These are phyloP conservation scores for Thalassiosira hispida DNA, from an alignment of 352 stramenopile genomes.

Conservation along the genomic window DNA sequence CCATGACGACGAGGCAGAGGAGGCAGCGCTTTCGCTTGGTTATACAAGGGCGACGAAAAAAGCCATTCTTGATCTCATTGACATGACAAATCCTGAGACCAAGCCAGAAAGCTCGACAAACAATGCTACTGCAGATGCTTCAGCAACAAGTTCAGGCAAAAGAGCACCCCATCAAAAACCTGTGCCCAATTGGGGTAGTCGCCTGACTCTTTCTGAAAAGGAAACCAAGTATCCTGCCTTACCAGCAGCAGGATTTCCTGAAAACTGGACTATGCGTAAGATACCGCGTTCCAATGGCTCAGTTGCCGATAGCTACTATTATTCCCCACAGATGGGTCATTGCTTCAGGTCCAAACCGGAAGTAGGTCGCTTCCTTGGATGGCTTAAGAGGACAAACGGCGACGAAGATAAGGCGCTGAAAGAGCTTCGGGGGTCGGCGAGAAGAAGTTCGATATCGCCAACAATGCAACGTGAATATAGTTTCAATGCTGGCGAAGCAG, in stretches of 20 bases:
- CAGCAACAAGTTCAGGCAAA: background rate
- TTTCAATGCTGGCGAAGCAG: no score
- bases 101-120: background rate
- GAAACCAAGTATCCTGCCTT: background rate
- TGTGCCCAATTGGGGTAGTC: no score
- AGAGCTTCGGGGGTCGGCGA: background rate
- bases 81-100: constrained; percentile 2
- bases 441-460: background rate
- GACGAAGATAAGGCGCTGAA: no score
- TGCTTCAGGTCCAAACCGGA: background rate
- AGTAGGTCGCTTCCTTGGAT: background rate
- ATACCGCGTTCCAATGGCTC: background rate
- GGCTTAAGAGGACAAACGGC: background rate
- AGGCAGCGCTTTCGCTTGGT: background rate
- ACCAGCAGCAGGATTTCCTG: constrained; percentile 1
- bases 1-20: no score
- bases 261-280: background rate
- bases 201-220: background rate
- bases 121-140: background rate
- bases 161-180: background rate
- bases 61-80: constrained; percentile 4
- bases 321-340: constrained; percentile 3
- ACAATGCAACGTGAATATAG: no score
- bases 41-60: background rate
- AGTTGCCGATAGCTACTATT: background rate